A percentile compares a stretch with the other conserved stretches of the same genome.
Conservation (phyloP, 371 early-diverging fungal species). For the Phascolomyces articulosus region DNA sequence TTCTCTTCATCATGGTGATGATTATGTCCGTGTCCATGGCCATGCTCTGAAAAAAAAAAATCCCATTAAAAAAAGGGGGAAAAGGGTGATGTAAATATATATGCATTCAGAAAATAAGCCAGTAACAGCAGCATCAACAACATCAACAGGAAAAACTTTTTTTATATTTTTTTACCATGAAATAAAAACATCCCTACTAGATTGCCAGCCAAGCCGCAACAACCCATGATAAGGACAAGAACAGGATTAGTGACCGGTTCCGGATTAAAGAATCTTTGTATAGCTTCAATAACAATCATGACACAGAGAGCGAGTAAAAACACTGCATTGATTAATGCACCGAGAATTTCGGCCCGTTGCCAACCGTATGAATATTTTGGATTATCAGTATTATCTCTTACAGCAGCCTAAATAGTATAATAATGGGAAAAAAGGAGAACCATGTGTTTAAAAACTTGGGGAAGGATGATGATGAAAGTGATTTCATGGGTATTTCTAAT, state of each 20-base stretch:
- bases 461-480: no score
- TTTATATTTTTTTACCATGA: constrained; percentile 48
- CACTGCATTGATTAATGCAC: constrained; percentile 90
- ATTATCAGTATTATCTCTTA: constrained; percentile 41
- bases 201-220: constrained; percentile 85
- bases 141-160: no score
- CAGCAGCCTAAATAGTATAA: constrained; percentile 25
- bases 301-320: constrained; percentile 88
- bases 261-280: constrained; percentile 79
- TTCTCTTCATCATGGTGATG: constrained; percentile 30
- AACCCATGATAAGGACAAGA: constrained; percentile 82
- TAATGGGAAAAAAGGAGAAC: no score
- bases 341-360: constrained; percentile 92
- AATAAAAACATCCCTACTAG: constrained; percentile 83
- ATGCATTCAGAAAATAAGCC: no score
- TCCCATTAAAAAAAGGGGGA: not conserved
- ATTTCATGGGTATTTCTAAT: no score
- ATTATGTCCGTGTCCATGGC: constrained; percentile 21
- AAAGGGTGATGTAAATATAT: not conserved
- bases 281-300: constrained; percentile 86
- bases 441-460: no score
- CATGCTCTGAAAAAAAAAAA: constrained; percentile 33
- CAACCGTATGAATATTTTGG: constrained; percentile 85
- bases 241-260: constrained; percentile 72
- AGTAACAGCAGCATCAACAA: no score